Evolutionary conservation across 345 rosid genomes (phyloP), one percentile per base, ranked within the genome.

Genomic region (Fremontodendron californicum): DNA sequence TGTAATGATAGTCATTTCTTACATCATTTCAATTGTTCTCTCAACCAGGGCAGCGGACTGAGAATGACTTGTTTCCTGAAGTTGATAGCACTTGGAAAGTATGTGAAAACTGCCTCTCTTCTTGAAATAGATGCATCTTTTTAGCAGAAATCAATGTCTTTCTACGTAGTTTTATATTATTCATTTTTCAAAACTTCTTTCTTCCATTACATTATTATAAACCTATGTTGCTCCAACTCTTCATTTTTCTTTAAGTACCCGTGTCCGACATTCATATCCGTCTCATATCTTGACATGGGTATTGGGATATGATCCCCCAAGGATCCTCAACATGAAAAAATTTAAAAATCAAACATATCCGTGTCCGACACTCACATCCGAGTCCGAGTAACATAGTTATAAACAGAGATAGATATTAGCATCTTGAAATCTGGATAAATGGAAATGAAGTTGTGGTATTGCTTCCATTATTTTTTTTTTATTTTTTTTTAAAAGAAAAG

Each of bases 81-180:
- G 98, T 95, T 76, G 97, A 91, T 88, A 91, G 97, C 88, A 86
- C 90, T 21, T 93, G 95, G 95, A 89, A 93, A 86, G 94, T 94
- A 88, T n/a, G 91, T 83, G 71, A 80, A 60, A 79, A 79, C 75
- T 69, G 12, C 81, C 78, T 40, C 77, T 79, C 55, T 81, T 12
- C 40, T 65, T 75, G 9, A 48, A 25, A 58, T 40, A 74, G 52
- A 57, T 40, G 51, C 52, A 42, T 55, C 29, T 62, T 16, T 67
- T 73, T 27, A 6, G 3, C 52, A 12, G 51, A 33, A 51, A 2
- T 51, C 73, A 16, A 15, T 64, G 8, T 16, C 68, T 9, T 74
- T 58, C 43, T 27, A 18, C 40, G 3, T 61, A 25, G 16, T 45
- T 61, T 60, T 31, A 57, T 58, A 27, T 40, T 58, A 52, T 51